phyloP scores from a whole-genome alignment of 768 basidiomycete genomes.

The Leccinum olivaceopallidum region DNA sequence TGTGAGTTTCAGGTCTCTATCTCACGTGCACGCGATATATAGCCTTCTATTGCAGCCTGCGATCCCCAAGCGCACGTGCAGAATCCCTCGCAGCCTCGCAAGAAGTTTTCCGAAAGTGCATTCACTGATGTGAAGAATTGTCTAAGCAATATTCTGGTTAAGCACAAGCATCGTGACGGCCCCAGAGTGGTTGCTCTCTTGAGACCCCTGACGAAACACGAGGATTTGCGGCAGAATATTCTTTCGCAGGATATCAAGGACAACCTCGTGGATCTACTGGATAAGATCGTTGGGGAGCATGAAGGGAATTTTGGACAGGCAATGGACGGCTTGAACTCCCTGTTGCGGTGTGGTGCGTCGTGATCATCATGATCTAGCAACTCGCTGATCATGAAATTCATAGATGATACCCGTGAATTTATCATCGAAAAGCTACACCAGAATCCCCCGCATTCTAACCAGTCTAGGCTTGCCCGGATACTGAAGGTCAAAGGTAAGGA shows the following conservation, averaged over 20 bases:
- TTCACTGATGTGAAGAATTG: conserved; percentile 17
- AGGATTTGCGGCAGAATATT: conserved; percentile 14
- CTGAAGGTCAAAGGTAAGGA: conserved; percentile 17
- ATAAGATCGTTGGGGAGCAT: conserved; percentile 5
- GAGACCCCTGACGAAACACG: conserved; percentile 22
- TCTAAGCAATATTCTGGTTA: conserved; percentile 11
- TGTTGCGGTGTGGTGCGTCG: conserved; percentile 20
- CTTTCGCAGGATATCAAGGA: conserved; percentile 17
- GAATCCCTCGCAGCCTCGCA: neutral
- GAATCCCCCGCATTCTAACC: neutral
- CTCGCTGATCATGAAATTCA: neutral
- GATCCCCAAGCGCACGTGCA: neutral
- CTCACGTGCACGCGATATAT: neutral
- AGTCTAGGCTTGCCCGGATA: conserved; percentile 13
- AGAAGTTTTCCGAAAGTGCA: neutral
- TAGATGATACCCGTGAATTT: conserved; percentile 14
- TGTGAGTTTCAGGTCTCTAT: conserved; percentile 9
- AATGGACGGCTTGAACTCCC: conserved; percentile 23
- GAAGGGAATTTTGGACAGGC: conserved; percentile 18
- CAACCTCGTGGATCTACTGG: conserved; percentile 16
- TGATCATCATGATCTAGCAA: neutral
- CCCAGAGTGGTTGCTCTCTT: conserved; percentile 26
- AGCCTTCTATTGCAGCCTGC: conserved; percentile 8
- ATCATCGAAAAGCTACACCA: conserved; percentile 1
- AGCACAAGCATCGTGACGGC: conserved; percentile 20